Evolutionary conservation across 2,329 filamentous ascomycete genomes (phyloP), one percentile per base, ranked within the genome.

Genomic region (Alternaria sp.): DNA sequence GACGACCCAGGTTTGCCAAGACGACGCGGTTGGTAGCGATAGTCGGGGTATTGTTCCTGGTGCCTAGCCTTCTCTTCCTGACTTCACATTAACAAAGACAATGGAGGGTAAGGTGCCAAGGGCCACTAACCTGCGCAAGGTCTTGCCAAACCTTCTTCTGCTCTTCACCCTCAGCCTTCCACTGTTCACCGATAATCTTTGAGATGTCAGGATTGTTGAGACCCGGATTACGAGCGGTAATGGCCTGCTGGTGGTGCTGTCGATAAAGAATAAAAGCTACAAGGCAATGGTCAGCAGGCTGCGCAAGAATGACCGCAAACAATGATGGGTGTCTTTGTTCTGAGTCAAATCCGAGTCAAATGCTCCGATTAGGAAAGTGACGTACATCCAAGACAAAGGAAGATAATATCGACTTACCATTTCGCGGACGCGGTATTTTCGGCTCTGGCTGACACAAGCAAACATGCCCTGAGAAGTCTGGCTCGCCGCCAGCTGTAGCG

Each of bases 191-290:
- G 71, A 98, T 97, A 72, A 98, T 96, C 81, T 97, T 97, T 68
- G 95, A 97, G 72, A 98, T 97, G 56, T 97, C 93, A 4, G 95
- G 95, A 80, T 98, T 98, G 49, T 94, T 90, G 68, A 97, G 88
- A 47, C 93, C 92, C n/a, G 94, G 95, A 74, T 97, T 88, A 71
- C 92, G 87, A 57, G 89, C 86, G 40, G 94, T 91, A 54, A 98
- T 93, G 52, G 88, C 85, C 17, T 91, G 89, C 80, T 98, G 95
- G 74, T 96, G 91, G 79, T 96, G 91, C 79, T 98, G 94, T 43
- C 96, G 93, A 83, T 97, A 99, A 72, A 99, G 86, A 70, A 99
- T 99, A 83, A 99, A 99, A 54, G 95, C 96, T 99, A 79, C 78
- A 77, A 75, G 79, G 69, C 68, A n/a, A 44, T 44, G 30, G 62